Base-by-base conservation (phyloP, 305 asterid genomes). In the Fraxinus dipetala region DNA sequence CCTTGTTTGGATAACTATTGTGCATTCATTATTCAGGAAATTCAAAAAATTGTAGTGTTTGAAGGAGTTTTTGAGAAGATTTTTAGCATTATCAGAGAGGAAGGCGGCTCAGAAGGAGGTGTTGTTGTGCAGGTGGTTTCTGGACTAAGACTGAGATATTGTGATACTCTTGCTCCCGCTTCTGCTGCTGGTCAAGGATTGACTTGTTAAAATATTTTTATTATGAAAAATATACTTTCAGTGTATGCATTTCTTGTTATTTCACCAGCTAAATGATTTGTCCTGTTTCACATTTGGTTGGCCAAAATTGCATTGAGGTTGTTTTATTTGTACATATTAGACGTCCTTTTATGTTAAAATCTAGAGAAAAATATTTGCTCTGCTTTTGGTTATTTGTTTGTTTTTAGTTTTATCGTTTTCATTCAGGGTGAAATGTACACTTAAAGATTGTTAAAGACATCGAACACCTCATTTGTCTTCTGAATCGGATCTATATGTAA, bases 51-150 rank as follows among this genome's bases (percentile, higher is more conserved):
- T 61, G 90, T 95, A 87, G 98, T 94, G 83, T 95, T 95, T 89
- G 99, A 95, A 93, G 96, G 98, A 83, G 97, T 97, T 84, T 93
- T 96, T 84, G 99, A 96, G 90, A 96, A 93, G 94, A 92, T 96
- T 78, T 96, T 94, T 85, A 90, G 98, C 91, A 94, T 94, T 87
- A 90, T 96, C 81, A 92, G 83, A 85, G 98, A 94, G 88, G 98
- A 95, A 89, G 98, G 98, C 77, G 98, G 96, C 77, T 94, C 98
- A 80, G 98, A 96, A 83, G 97, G 98, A 77, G 98, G 99, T 10
- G 98, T 94, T 78, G 97, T 96, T 87, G 98, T 96, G 83, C 98
- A 96, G 97, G 98, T 96, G 86, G 75, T 77, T 79, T 84, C 69
- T 48, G 35, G 72, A 72, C 35, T 59, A 67, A 70, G 40, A 51